A percentile compares a stretch with the other conserved stretches of the same genome.
These are phyloP conservation scores for Cardiospermum halicacabum DNA, from an alignment of 345 rosid genomes.

Conservation along the genomic window DNA sequence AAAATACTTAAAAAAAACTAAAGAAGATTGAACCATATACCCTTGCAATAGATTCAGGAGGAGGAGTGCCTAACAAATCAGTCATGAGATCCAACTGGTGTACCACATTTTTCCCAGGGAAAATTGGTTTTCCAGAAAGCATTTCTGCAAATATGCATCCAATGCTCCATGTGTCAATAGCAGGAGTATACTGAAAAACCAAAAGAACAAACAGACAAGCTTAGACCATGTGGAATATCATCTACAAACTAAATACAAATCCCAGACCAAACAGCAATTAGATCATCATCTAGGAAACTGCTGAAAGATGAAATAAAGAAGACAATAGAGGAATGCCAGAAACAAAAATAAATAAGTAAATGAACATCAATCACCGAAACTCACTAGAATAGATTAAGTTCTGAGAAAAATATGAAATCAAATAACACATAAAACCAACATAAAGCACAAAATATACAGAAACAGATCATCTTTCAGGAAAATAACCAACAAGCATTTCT, in stretches of 20 bases:
- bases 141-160: constrained; percentile 99
- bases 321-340: neutral
- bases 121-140: constrained; percentile 88
- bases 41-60: constrained; percentile 68
- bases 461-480: neutral
- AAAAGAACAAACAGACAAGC: constrained; percentile 1
- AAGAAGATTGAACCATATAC: constrained; percentile 33
- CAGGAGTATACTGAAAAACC: constrained; percentile 75
- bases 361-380: neutral
- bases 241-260: neutral
- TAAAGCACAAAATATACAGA: neutral
- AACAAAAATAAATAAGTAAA: too few relatives aligned
- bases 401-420: neutral
- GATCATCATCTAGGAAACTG: neutral
- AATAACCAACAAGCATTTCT: neutral
- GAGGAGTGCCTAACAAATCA: constrained; percentile 91
- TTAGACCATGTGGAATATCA: constrained; percentile 9
- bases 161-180: constrained; percentile 95
- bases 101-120: constrained; percentile 96
- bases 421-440: neutral
- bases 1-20: neutral
- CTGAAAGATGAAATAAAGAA: neutral
- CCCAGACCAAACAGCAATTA: neutral
- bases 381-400: neutral
- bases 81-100: constrained; percentile 97